phyloP scores from a whole-genome alignment of 345 rosid genomes.

The Hibiscus syriacus region DNA sequence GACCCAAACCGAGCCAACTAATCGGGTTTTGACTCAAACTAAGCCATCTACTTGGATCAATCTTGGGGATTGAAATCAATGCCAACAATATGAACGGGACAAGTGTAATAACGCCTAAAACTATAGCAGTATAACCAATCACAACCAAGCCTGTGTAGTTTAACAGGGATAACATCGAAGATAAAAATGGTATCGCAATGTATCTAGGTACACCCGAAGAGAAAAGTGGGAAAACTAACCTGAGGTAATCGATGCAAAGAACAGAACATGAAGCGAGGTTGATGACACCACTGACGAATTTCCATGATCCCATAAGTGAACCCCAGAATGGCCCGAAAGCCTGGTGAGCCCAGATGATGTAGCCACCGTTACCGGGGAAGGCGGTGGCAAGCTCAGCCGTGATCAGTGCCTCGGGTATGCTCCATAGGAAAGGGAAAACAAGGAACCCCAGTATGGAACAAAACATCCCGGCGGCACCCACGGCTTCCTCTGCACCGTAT shows the following conservation, averaged over 20 bases:
- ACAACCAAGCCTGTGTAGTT: slow-evolving; percentile 46
- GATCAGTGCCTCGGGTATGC: slow-evolving; percentile 62
- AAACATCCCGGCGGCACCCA: slow-evolving; percentile 55
- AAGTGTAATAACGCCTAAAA: slow-evolving; percentile 41
- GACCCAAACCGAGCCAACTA: slow-evolving; percentile 40
- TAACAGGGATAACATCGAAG: slow-evolving; percentile 34
- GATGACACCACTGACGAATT: slow-evolving; percentile 51
- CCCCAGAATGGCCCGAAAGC: slow-evolving; percentile 61
- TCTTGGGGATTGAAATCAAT: slow-evolving; percentile 39
- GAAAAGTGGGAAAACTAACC: slow-evolving; percentile 29
- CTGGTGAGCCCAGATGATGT: slow-evolving; percentile 49
- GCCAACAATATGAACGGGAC: slow-evolving; percentile 45
- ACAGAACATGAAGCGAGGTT: slow-evolving; percentile 45
- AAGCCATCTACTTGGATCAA: slow-evolving; percentile 46
- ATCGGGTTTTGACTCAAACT: slow-evolving; percentile 24
- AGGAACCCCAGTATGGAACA: slow-evolving; percentile 51
- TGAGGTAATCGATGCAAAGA: slow-evolving; percentile 40
- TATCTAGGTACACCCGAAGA: slow-evolving; percentile 29
- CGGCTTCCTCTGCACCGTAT: slow-evolving; percentile 52
- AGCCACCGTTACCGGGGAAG: slow-evolving; percentile 61
- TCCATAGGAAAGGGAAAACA: slow-evolving; percentile 62
- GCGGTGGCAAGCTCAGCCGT: slow-evolving; percentile 69
- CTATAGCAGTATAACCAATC: slow-evolving; percentile 47
- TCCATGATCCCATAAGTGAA: slow-evolving; percentile 51
- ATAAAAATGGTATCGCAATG: slow-evolving; percentile 25